Base-by-base conservation (phyloP, 176 grass and related monocot species). In the Oryza meridionalis region DNA sequence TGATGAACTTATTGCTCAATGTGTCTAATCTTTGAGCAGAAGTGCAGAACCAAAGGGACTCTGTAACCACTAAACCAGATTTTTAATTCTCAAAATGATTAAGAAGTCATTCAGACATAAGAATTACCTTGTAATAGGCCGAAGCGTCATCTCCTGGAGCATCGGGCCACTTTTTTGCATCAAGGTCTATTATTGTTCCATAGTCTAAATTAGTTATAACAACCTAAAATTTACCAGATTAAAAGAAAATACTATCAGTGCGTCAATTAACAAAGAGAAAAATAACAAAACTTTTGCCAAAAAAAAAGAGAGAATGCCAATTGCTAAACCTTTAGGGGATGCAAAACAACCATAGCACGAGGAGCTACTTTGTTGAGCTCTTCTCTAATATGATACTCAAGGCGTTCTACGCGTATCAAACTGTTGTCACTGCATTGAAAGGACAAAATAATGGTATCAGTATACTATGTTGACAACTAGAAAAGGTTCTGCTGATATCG, bases 141-240 rank as follows among this genome's bases (percentile, higher is more conserved):
- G 91, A 84, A 65, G 90, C 67, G 24, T 90, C 93, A 58, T 92
- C 90, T 88, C 86, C 91, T 90, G 92, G 88, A 88, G 91, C 93
- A 94, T 99, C 93, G 76, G 96, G 96, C 93, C 96, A 99, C 88
- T 90, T 94, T 84, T 91, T 99, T 67, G 91, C 96, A 64, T 94
- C 96, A 90, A 99, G 91, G 84, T 96, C 83, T 63, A 96, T 81
- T 33, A 90, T 76, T 43, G 87, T 90, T 80, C 81, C 89, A 76
- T 88, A 85, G 76, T 99, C 93, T 76, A 99, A 76, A 91, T 99
- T 99, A 55, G 87, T 99, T 72, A 99, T 99, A 62, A 99, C 91
- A 63, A 99, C 96, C 96, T 96, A 55, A 11, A 85, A 31, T 84
- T 78, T 42, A 72, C 12, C 55, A 61, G 22, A 22, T 61, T 61